phyloP scores from a whole-genome alignment of 2,329 filamentous ascomycete genomes.

The Metarhizium guizhouense region DNA sequence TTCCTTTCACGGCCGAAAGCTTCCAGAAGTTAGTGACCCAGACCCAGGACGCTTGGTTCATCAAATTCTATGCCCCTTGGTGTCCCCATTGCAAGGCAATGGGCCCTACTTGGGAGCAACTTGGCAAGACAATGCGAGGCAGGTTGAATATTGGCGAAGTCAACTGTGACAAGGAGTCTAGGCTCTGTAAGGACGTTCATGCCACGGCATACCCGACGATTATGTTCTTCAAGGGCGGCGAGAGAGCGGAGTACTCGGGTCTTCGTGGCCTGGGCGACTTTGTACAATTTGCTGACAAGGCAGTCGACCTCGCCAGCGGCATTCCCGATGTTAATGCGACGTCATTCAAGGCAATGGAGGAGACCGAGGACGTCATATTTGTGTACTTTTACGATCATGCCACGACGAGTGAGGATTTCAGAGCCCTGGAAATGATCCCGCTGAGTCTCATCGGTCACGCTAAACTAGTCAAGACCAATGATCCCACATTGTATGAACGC shows the following conservation, averaged over 20 bases:
- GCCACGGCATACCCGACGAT: constrained; percentile 80
- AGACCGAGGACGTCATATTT: constrained; percentile 93
- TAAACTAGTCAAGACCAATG: constrained; percentile 85
- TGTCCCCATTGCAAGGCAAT: constrained; percentile 92
- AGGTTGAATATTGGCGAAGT: constrained; percentile 90
- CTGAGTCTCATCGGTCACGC: constrained; percentile 85
- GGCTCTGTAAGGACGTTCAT: constrained; percentile 85
- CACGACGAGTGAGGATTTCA: constrained; percentile 86
- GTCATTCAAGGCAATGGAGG: constrained; percentile 72
- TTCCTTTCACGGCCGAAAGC: constrained; percentile 69
- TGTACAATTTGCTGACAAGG: constrained; percentile 77
- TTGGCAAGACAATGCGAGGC: constrained; percentile 85
- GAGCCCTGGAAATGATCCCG: constrained; percentile 75
- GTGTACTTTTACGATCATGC: constrained; percentile 97
- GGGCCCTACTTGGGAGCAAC: constrained; percentile 79
- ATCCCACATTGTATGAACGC: constrained; percentile 62
- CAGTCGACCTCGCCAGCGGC: constrained; percentile 65
- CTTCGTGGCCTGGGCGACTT: constrained; percentile 89
- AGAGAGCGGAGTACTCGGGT: constrained; percentile 87
- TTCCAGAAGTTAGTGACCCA: constrained; percentile 82
- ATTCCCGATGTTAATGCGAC: constrained; percentile 73
- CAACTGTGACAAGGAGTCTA: constrained; percentile 79
- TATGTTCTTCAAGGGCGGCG: constrained; percentile 83
- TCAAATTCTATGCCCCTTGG: constrained; percentile 99
- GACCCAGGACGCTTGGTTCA: constrained; percentile 89